Percentiles rank a stretch among this genome's conserved stretches.
phyloP scores from a whole-genome alignment of 1,284 basidiomycete genomes.

The Rhizopogon parksii region DNA sequence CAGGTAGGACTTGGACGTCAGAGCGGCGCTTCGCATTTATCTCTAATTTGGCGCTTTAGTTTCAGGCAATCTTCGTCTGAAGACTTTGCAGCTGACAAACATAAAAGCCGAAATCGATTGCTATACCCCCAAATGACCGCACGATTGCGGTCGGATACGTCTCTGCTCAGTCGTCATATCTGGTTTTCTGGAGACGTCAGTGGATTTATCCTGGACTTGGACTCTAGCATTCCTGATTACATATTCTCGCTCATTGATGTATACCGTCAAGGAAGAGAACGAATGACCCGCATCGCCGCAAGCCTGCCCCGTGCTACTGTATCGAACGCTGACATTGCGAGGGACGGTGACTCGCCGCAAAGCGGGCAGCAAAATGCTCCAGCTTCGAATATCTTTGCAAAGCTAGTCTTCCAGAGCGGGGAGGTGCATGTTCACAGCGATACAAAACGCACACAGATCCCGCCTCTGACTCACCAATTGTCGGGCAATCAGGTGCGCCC shows the following conservation, averaged over 20 bases:
- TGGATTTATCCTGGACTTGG: constrained; percentile 82
- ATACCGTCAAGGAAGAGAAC: constrained; percentile 75
- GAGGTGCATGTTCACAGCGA: constrained; percentile 61
- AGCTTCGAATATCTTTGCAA: constrained; percentile 63
- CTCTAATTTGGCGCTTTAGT: constrained; percentile 30
- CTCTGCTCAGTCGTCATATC: constrained; percentile 46
- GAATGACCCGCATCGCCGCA: constrained; percentile 57
- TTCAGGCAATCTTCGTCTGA: constrained; percentile 67
- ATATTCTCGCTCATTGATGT: constrained; percentile 80
- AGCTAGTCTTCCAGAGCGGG: constrained; percentile 76
- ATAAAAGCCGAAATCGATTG: constrained; percentile 70
- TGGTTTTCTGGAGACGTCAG: constrained; percentile 71
- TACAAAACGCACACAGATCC: constrained; percentile 31
- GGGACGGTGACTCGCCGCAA: constrained; percentile 7
- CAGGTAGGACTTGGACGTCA: constrained; percentile 38
- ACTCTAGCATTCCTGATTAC: constrained; percentile 75
- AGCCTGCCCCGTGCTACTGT: constrained; percentile 40
- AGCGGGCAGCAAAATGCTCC: constrained; percentile 21
- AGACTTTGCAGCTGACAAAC: constrained; percentile 69
- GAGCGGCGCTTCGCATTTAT: constrained; percentile 9
- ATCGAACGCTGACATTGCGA: constrained; percentile 17
- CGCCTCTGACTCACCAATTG: constrained; percentile 34
- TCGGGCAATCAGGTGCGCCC: constrained; percentile 43
- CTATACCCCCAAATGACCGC: constrained; percentile 78
- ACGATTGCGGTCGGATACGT: constrained; percentile 56